These are phyloP conservation scores for Leishmania major DNA, from an alignment of 208 protist species.

Conservation along the genomic window DNA sequence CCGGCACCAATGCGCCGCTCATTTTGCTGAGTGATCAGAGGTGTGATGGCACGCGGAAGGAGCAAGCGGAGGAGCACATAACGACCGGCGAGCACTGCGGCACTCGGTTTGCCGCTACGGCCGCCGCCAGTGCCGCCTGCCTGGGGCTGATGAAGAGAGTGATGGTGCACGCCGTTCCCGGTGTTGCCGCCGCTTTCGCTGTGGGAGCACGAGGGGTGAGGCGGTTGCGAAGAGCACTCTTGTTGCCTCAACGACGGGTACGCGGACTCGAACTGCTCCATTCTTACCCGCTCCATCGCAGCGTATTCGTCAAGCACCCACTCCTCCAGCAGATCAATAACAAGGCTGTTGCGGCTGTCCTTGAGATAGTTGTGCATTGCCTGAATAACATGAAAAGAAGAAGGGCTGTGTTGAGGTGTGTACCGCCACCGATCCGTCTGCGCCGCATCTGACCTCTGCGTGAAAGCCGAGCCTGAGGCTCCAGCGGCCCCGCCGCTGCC, in stretches of 20 bases:
- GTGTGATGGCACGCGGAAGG: conserved; percentile 40
- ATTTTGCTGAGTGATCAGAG: conserved; percentile 22
- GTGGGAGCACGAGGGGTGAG: background rate
- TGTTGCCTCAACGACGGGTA: conserved; percentile 3
- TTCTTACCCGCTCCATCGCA: conserved; percentile 10
- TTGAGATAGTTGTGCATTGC: conserved; percentile 49
- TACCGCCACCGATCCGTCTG: conserved; percentile 27
- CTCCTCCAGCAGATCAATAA: conserved; percentile 36
- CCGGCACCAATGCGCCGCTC: conserved; percentile 64
- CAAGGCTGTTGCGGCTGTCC: conserved; percentile 28
- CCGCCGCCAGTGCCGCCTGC: background rate
- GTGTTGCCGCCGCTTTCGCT: background rate
- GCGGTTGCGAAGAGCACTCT: background rate
- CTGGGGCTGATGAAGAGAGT: background rate
- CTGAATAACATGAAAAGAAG: conserved; percentile 49
- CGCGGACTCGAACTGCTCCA: conserved; percentile 25
- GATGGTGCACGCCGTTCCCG: background rate
- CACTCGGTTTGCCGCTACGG: background rate
- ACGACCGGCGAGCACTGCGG: conserved; percentile 41
- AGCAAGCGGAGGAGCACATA: conserved; percentile 67
- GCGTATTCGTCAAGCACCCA: conserved; percentile 47
- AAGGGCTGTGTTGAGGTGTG: conserved; percentile 41
- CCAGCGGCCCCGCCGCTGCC: background rate
- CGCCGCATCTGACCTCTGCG: conserved; percentile 8
- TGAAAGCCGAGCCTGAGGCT: conserved; percentile 1